These are phyloP conservation scores for Takashimella koratensis DNA, from an alignment of 1,284 basidiomycete genomes.

Conservation along the genomic window DNA sequence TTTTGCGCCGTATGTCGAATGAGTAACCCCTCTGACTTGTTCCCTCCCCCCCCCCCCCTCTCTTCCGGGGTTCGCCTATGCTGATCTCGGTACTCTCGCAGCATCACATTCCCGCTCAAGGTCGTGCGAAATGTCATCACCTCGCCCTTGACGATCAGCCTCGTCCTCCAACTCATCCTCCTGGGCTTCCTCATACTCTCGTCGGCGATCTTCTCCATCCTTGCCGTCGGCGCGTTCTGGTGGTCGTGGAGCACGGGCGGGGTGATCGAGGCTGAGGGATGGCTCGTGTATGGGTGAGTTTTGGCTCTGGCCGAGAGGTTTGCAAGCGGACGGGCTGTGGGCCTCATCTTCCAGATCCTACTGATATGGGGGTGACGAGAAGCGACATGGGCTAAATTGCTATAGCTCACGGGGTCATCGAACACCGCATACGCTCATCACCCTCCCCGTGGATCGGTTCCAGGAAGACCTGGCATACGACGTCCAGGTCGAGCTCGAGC, in stretches of 20 bases:
- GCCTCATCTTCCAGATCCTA: no score
- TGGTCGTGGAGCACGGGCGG: slow-evolving; percentile 46
- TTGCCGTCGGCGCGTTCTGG: slow-evolving; percentile 48
- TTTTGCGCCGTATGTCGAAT: slow-evolving; percentile 32
- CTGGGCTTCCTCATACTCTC: slow-evolving; percentile 32
- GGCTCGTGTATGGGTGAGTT: slow-evolving; percentile 47
- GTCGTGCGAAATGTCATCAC: slow-evolving; percentile 36
- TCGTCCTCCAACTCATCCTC: slow-evolving; percentile 38
- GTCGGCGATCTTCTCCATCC: slow-evolving; percentile 37
- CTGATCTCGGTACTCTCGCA: slow-evolving; percentile 11
- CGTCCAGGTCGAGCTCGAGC: slow-evolving; percentile 48
- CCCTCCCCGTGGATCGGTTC: slow-evolving; percentile 33
- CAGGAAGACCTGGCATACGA: slow-evolving; percentile 47
- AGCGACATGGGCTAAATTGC: no score
- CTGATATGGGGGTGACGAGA: no score
- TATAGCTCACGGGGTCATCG: slow-evolving; percentile 21
- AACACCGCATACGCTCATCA: slow-evolving; percentile 42
- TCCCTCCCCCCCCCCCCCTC: neutral
- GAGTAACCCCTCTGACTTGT: neutral
- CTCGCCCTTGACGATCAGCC: slow-evolving; percentile 43
- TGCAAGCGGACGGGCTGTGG: no score
- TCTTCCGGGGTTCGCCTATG: neutral
- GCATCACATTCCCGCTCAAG: slow-evolving; percentile 36
- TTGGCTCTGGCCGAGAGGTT: no score
- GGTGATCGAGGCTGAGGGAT: slow-evolving; percentile 46